A percentile compares a stretch with the other conserved stretches of the same genome.
These are phyloP conservation scores for Gnomoniopsis sp. DNA, from an alignment of 2,329 filamentous ascomycete species.

Conservation along the genomic window DNA sequence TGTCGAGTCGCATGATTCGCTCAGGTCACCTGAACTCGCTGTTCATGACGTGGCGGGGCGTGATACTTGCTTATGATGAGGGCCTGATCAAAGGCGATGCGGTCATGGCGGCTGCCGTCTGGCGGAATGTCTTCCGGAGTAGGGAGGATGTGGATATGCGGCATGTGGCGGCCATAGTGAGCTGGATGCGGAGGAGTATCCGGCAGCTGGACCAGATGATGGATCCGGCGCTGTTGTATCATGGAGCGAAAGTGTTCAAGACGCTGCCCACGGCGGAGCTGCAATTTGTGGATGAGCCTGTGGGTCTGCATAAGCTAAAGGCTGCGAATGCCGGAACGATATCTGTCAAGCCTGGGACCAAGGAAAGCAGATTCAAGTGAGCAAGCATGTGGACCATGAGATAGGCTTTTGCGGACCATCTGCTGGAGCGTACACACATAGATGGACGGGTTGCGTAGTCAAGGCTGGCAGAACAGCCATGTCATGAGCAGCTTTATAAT, in stretches of 20 bases:
- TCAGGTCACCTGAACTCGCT: constrained; percentile 78
- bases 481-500: not conserved
- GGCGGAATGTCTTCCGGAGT: constrained; percentile 90
- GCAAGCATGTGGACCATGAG: too few relatives aligned
- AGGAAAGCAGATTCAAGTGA: constrained; percentile 13
- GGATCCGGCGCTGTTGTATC: constrained; percentile 37
- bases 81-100: constrained; percentile 74
- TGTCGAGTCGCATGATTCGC: constrained; percentile 55
- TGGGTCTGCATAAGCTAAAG: constrained; percentile 32
- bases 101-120: constrained; percentile 76
- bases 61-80: constrained; percentile 81
- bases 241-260: constrained; percentile 38
- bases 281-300: constrained; percentile 36
- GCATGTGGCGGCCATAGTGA: constrained; percentile 50
- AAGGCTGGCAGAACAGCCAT: constrained; percentile 21
- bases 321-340: constrained; percentile 17
- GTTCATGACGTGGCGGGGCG: constrained; percentile 88
- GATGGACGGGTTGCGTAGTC: not conserved
- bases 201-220: constrained; percentile 46
- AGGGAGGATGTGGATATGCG: constrained; percentile 47
- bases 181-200: constrained; percentile 51
- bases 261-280: constrained; percentile 36
- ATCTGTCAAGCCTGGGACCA: constrained; percentile 20
- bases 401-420: not conserved
- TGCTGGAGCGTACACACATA: not conserved